Evolutionary conservation across 345 rosid genomes (phyloP).

Genomic region (Gossypium mustelinum): DNA sequence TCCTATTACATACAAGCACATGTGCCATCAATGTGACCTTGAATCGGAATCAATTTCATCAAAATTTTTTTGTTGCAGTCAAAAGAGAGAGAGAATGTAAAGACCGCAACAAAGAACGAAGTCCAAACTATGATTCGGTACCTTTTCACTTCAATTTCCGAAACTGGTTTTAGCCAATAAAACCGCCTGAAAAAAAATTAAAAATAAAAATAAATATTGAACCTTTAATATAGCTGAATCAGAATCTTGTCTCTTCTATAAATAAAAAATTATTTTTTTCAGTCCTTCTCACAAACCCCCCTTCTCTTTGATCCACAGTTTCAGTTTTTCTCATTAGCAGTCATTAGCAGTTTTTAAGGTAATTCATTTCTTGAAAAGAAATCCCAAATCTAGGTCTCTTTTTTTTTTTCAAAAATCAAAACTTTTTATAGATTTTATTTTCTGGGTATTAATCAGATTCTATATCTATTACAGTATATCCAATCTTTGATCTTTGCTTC

Average conservation of each 20-base stretch:
- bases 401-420: background rate
- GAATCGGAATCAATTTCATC: too few relatives aligned
- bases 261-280: background rate
- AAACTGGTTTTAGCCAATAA: background rate
- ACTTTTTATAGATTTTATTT: background rate
- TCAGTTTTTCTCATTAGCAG: background rate
- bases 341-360: conserved; percentile 10
- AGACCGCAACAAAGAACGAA: background rate
- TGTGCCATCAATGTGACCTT: too few relatives aligned
- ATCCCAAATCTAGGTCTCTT: conserved; percentile 1
- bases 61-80: background rate
- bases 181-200: background rate
- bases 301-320: background rate
- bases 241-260: background rate
- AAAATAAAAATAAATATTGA: too few relatives aligned
- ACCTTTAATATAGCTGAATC: too few relatives aligned
- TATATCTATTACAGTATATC: background rate
- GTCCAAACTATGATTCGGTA: background rate
- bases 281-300: background rate
- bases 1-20: too few relatives aligned
- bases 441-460: conserved; percentile 19
- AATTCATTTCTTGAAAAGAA: background rate
- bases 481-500: conserved; percentile 3
- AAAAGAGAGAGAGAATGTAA: background rate
- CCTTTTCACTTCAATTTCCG: background rate